phyloP scores from a whole-genome alignment of 345 rosid species.

The Pelargonium nanum region DNA sequence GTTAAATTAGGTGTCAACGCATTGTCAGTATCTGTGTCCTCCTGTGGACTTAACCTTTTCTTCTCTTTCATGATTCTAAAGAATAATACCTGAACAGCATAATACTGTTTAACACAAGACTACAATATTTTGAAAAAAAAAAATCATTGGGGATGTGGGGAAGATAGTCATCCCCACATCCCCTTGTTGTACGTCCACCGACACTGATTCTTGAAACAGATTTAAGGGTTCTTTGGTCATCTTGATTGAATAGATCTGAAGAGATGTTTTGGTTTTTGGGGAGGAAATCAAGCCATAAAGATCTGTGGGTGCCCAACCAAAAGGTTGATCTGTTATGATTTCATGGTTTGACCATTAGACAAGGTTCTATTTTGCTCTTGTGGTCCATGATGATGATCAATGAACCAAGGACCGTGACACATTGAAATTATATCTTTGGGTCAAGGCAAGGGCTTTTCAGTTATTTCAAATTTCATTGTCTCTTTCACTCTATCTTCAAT shows the following conservation, averaged over 20 bases:
- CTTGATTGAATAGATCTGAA: not conserved
- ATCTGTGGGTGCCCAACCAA: not conserved
- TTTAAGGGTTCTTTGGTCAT: slow-evolving; percentile 1
- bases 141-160: not conserved
- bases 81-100: not conserved
- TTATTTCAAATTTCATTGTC: too few species aligned
- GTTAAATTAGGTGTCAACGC: not conserved
- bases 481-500: too few species aligned
- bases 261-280: not conserved
- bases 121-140: not conserved
- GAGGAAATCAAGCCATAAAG: slow-evolving; percentile 3
- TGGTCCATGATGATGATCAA: not conserved
- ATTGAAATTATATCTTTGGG: too few species aligned
- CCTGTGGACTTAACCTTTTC: not conserved
- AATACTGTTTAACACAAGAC: not conserved
- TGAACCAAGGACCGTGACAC: not conserved
- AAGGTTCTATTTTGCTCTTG: not conserved
- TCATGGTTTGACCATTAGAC: slow-evolving; percentile 7
- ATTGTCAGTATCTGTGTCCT: not conserved
- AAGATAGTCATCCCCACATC: not conserved
- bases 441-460: too few species aligned
- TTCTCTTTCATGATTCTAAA: not conserved
- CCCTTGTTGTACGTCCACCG: slow-evolving; percentile 20
- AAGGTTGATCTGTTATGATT: not conserved
- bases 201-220: slow-evolving; percentile 14